Conservation (phyloP, 768 basidiomycete species). For the Xerocomellus intermedius region DNA sequence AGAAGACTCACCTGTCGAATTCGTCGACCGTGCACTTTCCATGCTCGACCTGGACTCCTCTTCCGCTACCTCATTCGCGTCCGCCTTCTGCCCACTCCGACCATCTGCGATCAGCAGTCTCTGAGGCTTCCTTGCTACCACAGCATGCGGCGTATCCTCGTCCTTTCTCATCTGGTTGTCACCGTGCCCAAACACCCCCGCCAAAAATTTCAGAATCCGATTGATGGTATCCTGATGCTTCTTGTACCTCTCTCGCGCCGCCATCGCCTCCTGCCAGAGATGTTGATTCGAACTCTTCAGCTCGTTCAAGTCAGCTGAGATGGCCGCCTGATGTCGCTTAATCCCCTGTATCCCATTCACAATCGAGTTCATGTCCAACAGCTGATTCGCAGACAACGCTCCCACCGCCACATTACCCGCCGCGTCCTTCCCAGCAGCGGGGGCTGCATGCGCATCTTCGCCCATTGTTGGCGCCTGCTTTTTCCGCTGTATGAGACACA, state of each 20-base stretch:
- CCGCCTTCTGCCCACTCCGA: constrained; percentile 36
- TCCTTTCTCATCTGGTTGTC: constrained; percentile 39
- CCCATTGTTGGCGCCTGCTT: constrained; percentile 44
- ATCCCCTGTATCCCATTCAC: constrained; percentile 82
- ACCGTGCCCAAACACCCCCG: constrained; percentile 78
- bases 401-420: constrained; percentile 19
- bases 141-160: constrained; percentile 38
- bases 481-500: constrained; percentile 87
- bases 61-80: constrained; percentile 39
- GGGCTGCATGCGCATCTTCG: constrained; percentile 30
- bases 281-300: constrained; percentile 84
- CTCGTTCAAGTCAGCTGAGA: constrained; percentile 84
- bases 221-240: constrained; percentile 97
- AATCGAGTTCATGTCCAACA: constrained; percentile 76
- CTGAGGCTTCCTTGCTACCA: constrained; percentile 49
- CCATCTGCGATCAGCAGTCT: constrained; percentile 69
- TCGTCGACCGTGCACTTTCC: constrained; percentile 26
- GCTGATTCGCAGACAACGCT: constrained; percentile 43
- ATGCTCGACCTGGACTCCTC: constrained; percentile 36
- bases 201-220: constrained; percentile 90
- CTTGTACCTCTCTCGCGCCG: constrained; percentile 75
- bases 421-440: constrained; percentile 16
- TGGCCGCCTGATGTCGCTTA: constrained; percentile 89
- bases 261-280: constrained; percentile 90
- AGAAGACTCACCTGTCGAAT: constrained; percentile 10